Evolutionary conservation across 176 grass and related monocot species (phyloP), one percentile per base, ranked within the genome.

Genomic region (Paspalum vaginatum): DNA sequence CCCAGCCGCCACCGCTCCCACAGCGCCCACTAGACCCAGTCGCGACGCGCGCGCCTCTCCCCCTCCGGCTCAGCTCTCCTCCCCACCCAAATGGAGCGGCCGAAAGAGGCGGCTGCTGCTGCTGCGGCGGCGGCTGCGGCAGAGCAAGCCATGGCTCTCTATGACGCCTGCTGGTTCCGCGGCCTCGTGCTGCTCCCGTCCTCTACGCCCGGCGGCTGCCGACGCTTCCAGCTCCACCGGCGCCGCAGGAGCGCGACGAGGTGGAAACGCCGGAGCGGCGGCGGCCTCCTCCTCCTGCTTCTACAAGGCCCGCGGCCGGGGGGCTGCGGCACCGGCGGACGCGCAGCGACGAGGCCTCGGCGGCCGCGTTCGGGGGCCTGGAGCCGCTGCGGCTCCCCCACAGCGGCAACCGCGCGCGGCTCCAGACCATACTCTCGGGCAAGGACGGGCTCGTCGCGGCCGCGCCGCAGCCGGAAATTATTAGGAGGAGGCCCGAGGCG

Each of bases 121-220:
- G 5, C 18, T 2, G 49, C 69, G 0, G 37, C 50, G 8, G 20
- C 43, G 7, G 2, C 61, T 67, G 55, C 73, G 2, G 79, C 76
- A 44, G 81, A 74, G 54, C 57, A 80, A 4, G 65, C 75, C 40
- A 39, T 91, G 11, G 46, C 46, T 53, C 88, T 91, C n/a, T 95
- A 91, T 80, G 92, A 93, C 85, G 45, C 86, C 39, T 86, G 20
- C 72, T 98, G 92, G 92, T 98, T 82, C 73, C 81, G 16, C 61
- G 86, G 79, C 81, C 82, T 88, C 21, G 82, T 99, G 17, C 88
- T 99, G 24, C 77, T 55, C 71, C 42, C 80, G 18, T 8, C 25
- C 11, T 10, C 84, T 4, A 26, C 78, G n/a, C 13, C 40, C 78
- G 2, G 37, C 94, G 6, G 55, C 20, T n/a, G 8, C 57, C 42